These are phyloP conservation scores for Suhomyces emberorum DNA, from an alignment of 805 yeast species.

Conservation along the genomic window DNA sequence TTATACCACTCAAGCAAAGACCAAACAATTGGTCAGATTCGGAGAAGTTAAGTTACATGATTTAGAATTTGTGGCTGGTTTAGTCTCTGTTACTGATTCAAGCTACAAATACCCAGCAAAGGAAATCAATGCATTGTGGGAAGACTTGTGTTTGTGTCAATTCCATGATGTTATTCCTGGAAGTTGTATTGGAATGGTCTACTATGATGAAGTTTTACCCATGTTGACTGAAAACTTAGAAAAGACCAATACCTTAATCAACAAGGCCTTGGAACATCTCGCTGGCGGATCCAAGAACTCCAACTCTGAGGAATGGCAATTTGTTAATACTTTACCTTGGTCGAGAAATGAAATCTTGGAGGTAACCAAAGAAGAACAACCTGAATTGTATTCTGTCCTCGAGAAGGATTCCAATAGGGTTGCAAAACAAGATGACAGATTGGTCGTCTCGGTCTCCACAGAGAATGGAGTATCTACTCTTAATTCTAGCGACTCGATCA, in stretches of 20 bases:
- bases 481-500: constrained; percentile 16
- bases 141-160: constrained; percentile 82
- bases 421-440: constrained; percentile 6
- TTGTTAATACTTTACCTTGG: constrained; percentile 68
- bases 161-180: constrained; percentile 99
- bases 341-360: constrained; percentile 47
- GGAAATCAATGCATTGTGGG: constrained; percentile 76
- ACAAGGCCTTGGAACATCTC: constrained; percentile 39
- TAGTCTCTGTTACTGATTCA: constrained; percentile 56
- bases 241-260: constrained; percentile 50
- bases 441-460: constrained; percentile 20
- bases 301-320: constrained; percentile 12
- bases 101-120: constrained; percentile 69
- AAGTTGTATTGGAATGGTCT: constrained; percentile 90
- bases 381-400: constrained; percentile 14
- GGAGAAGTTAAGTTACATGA: constrained; percentile 79
- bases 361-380: constrained; percentile 24
- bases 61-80: constrained; percentile 77
- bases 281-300: not conserved
- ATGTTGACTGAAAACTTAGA: constrained; percentile 60
- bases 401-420: constrained; percentile 4
- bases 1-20: constrained; percentile 88
- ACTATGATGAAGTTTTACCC: constrained; percentile 75
- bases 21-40: constrained; percentile 74
- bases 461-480: constrained; percentile 16